Base-by-base conservation (phyloP, 768 basidiomycete species). In the Lactifluus echinatus region DNA sequence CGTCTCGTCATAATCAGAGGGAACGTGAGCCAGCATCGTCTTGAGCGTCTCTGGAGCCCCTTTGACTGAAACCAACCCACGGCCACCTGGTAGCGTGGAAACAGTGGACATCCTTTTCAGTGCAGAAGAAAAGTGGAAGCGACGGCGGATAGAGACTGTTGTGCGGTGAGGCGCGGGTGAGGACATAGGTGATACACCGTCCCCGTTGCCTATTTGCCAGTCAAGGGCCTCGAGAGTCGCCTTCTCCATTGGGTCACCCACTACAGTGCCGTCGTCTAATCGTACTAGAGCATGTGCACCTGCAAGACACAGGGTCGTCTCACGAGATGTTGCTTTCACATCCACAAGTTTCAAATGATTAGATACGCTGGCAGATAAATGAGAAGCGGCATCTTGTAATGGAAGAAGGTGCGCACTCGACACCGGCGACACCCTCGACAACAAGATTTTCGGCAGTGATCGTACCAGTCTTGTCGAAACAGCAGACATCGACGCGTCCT, bases 241-340 rank as follows among this genome's bases (percentile, higher is more conserved):
- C 74, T 94, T 93, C 72, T 99, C 96, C 96, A 99, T 99, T 0
- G 96, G 96, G 68, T 99, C 96, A 3, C 96, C 96, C 42, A 98
- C 94, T 36, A 94, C 74, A 1, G 85, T 86, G 8, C 92, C 95
- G 64, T 98, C 95, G 64, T 99, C 95, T 24, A 99, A 78, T 46
- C 88, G 79, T 37, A 98, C 96, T 11, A 99, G 75, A 0, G 96
- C 95, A 66, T 99, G 96, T 1, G 96, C 94, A 8, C 93, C 84
- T 21, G 95, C 95, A 23, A 99, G 83, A 61, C 91, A 89, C 0
- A 87, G 73, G 4, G 84, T 90, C 0, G 96, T 97, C 62, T 91
- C 85, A 48, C 81, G 76, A 1, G 79, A 74, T 5, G 86, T 80
- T 55, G 88, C 81, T 64, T 84, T 87, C 51, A 98, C 88, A 43